Evolutionary conservation across 2,329 filamentous ascomycete genomes (phyloP), one percentile per base, ranked within the genome.

Genomic region (Chrysoporthe puriensis): DNA sequence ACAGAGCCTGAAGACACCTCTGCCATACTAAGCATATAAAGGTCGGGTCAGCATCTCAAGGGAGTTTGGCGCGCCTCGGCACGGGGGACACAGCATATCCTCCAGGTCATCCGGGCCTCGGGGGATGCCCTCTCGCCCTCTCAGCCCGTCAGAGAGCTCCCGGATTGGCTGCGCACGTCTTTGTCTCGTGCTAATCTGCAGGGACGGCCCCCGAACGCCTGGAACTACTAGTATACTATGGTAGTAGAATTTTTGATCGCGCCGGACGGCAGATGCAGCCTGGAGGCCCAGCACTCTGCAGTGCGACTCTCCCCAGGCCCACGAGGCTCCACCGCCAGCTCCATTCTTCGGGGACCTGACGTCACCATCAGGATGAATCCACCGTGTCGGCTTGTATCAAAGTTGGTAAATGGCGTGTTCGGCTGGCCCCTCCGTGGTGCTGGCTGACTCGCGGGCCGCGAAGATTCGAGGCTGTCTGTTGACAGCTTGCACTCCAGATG

Each of bases 11-110:
- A 40, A 40, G 36, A 40, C 36, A 9, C 8, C 8, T 32, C 21
- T 54, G 50, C 32, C 50, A 54, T 54, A 54, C 36, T 40, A 40
- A 6, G 36, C 36, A 40, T 4, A 40, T 40, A 40, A 9, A 40
- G 36, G 8, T 46, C 44, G 7, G 8, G 44, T 46, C 6, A 46
- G 44, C 44, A 13, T 46, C 18, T 46, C 8, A 2, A n/a, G 54
- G 54, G 18, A 14, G 54, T 40, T 40, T 40, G 54, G 54, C 54
- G 54, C 54, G 54, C 54, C 54, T 40, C 34, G 34, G 54, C 54
- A 57, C 34, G 52, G 52, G 16, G 32, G 2, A 34, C 52, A 36
- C 50, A 36, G 4, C 32, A 57, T 57, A 6, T 32, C 13, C 9
- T 40, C 34, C 5, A 57, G 54, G 52, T 7, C 34, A 40, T 40